These are phyloP conservation scores for Backusella sp. DNA, from an alignment of 192 early-diverging fungal genomes.

Conservation along the genomic window DNA sequence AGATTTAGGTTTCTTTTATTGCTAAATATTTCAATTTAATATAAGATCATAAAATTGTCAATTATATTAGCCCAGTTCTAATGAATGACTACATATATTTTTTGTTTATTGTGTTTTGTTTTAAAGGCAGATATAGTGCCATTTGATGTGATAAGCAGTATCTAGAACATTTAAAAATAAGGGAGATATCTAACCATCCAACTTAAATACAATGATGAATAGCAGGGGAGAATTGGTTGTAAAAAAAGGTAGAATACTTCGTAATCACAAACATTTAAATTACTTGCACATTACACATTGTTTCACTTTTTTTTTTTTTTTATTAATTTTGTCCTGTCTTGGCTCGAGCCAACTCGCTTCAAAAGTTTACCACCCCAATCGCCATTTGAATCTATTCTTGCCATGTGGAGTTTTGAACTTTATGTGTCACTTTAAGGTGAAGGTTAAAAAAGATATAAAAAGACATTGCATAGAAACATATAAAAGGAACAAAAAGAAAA, in stretches of 20 bases:
- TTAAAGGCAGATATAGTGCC: too few relatives aligned
- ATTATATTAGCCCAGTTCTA: too few relatives aligned
- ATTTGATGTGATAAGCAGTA: too few relatives aligned
- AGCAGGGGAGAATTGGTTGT: too few relatives aligned
- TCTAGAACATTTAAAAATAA: too few relatives aligned
- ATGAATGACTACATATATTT: too few relatives aligned
- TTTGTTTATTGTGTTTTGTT: too few relatives aligned
- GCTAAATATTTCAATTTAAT: not conserved
- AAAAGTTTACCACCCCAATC: not conserved
- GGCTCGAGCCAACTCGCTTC: not conserved
- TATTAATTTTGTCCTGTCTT: not conserved
- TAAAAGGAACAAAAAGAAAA: not conserved
- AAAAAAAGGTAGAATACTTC: too few relatives aligned
- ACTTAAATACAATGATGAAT: too few relatives aligned
- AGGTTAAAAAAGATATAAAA: not conserved
- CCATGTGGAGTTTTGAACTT: not conserved
- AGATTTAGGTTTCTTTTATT: not conserved
- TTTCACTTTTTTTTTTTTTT: not conserved
- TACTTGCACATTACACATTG: not conserved
- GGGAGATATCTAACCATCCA: too few relatives aligned
- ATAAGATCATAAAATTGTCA: not conserved
- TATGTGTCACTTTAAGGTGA: not conserved
- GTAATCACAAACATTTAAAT: not conserved
- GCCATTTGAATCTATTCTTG: not conserved
- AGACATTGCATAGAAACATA: not conserved